These are phyloP conservation scores for Cadophora gregata DNA, from an alignment of 2,329 filamentous ascomycete genomes.

Conservation along the genomic window DNA sequence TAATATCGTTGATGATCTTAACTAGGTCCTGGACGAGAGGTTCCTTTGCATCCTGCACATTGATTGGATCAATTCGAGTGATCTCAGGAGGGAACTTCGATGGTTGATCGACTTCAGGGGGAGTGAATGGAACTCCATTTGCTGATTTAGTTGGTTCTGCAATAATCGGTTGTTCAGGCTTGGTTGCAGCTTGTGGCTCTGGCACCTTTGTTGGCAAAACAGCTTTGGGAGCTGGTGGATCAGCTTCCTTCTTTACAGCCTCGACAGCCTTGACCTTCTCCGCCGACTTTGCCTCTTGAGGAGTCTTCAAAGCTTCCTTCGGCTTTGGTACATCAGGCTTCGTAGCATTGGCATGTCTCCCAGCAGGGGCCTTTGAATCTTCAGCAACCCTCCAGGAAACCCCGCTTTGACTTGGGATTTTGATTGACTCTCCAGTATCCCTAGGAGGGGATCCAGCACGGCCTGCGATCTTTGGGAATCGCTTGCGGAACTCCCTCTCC, in stretches of 20 bases:
- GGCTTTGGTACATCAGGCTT: conserved; percentile 37
- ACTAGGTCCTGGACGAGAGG: conserved; percentile 91
- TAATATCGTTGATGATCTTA: conserved; percentile 95
- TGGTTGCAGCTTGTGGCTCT: conserved; percentile 33
- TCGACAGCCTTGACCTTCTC: conserved; percentile 45
- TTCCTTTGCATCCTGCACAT: conserved; percentile 77
- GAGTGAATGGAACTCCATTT: conserved; percentile 45
- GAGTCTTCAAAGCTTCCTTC: conserved; percentile 40
- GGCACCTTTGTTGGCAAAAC: conserved; percentile 32
- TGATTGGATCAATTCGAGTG: conserved; percentile 77
- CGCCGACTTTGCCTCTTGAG: conserved; percentile 37
- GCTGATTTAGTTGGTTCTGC: conserved; percentile 8
- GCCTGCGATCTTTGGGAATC: conserved; percentile 66
- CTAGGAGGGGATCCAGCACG: conserved; percentile 43
- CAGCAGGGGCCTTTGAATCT: conserved; percentile 55
- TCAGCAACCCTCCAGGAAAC: conserved; percentile 80
- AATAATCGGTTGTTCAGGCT: conserved; percentile 30
- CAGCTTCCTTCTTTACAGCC: conserved; percentile 44
- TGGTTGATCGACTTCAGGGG: conserved; percentile 69
- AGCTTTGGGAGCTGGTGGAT: conserved; percentile 35
- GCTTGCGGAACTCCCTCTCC: conserved; percentile 89
- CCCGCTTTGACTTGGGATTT: conserved; percentile 84
- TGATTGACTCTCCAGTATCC: conserved; percentile 73
- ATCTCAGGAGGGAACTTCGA: conserved; percentile 66
- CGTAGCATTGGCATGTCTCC: conserved; percentile 66